Base-by-base conservation (phyloP, 2,329 filamentous ascomycete genomes). In the Aspergillus sp. region DNA sequence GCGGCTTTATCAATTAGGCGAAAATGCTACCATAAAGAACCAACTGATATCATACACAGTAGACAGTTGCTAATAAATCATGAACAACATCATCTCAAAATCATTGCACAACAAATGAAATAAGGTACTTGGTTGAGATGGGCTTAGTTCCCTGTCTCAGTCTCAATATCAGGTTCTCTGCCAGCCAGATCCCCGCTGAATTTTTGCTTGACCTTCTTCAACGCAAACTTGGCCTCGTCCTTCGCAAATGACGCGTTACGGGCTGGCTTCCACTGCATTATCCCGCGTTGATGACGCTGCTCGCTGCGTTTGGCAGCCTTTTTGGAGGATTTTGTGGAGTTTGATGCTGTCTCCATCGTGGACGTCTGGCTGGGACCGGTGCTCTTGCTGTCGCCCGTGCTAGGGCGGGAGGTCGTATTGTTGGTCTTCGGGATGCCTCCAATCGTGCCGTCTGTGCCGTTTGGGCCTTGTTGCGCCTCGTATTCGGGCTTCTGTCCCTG, bases 201-300 rank as follows among this genome's bases (percentile, higher is more conserved):
- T 70, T 90, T 87, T 68, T 90, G 89, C 73, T 88, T 90, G 55
- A 96, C 77, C 72, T 90, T 90, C 45, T 87, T 82, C 5, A 92
- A 74, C 0, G 90, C 91, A 76, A 88, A 93, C 67, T 89, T 88
- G 0, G 90, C 86, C 79, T 98, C 90, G 67, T 97, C 83, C 76
- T 95, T 96, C 44, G 88, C 93, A 73, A 97, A 98, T 64, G 87
- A 86, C 21, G 86, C 81, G 70, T 96, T 96, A 41, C 93, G 83
- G 71, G 93, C 90, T 0, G 93, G 93, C 69, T 87, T 90, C 92
- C 93, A 98, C 74, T 98, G 93, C 91, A 97, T 96, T 70, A 96
- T 68, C 0, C 93, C 93, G 11, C 93, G 83, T 66, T 97, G 92
- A 76, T 93, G 91, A 0, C 93, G 85, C 72, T 93, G 89, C 71